Evolutionary conservation across 148 eudicot species (phyloP), one percentile per base, ranked within the genome.

Genomic region (Spergularia marina): DNA sequence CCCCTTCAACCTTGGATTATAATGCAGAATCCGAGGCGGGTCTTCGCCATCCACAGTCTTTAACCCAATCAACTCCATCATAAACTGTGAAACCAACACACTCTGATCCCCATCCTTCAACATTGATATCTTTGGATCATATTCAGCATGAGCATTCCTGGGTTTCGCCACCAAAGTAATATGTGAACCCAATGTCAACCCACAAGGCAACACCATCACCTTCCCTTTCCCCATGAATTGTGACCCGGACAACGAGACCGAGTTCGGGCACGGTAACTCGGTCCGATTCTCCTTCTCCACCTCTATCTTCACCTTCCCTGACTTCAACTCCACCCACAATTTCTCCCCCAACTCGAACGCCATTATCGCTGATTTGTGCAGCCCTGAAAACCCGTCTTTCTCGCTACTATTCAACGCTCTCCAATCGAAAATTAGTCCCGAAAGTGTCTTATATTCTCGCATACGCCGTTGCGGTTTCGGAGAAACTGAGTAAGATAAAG

Each of bases 21-120:
- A 87, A 83, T 94, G 97, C 86, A 94, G 74, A 54, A 94, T 80
- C 83, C 98, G 84, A 3, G 98, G 98, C 11, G 98, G 98, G 76
- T 90, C 98, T 78, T 94, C 98, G 36, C 97, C 96, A 71, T 94
- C 98, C 75, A 89, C 98, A 13, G 96, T 87, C 78, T 87, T 91
- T 81, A 94, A 84, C 18, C 98, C 98, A 71, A 89, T 91, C 81
- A 94, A 80, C 83, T 94, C 98, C 90, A 94, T 85, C 90, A 87
- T 90, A 75, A 94, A 94, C 86, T 94, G 96, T 0, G 98, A 94
- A 15, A 91, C 92, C 94, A 90, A 84, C 44, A 87, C 77, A 76
- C 85, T 82, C 62, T 86, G 87, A 80, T 85, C 85, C 9, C 98
- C 97, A 16, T 89, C 91, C 74, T 81, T 88, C 79, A 91, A 80